Evolutionary conservation across 495 filamentous ascomycete species (phyloP), one percentile per base, ranked within the genome.

Genomic region (Cairneyella variabilis): DNA sequence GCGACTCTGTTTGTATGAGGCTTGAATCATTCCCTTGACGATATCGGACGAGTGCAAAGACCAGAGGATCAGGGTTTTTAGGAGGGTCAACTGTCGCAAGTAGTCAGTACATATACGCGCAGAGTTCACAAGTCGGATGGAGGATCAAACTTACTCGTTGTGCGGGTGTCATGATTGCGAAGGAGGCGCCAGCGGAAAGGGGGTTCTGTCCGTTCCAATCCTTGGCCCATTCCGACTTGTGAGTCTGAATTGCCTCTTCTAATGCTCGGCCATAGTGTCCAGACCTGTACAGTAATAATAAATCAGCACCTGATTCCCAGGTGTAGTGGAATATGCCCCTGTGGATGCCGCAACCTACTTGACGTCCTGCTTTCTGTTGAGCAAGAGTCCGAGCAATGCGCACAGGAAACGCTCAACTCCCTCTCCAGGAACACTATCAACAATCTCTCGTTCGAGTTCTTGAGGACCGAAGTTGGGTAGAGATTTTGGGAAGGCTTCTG

Each of bases 341-440:
- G 57, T 16, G 7, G 44, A 27, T 25, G 36, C 17, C 38, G 18
- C 10, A 39, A 76, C 90, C 71, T 82, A 98, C 93, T 97, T 95
- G 62, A 97, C 87, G 74, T 93, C 88, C 64, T 98, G 96, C 77
- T 97, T 97, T 62, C 93, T 83, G 64, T 98, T 98, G 57, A 97
- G 76, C 48, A 96, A 79, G 64, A 97, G 74, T 25, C 89, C 82
- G 18, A 98, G 69, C 39, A 98, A 72, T 60, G 90, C 89, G 76
- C 95, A 97, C 27, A 98, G 73, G 39, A 98, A 80, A 61, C 83
- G 77, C 71, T 97, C 92, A 27, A 91, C 84, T 59, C 87, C 83
- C 64, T 93, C 85, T 56, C 88, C 87, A 11, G 93, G 95, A 12
- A 83, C 66, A 26, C 75, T 61, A 59, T 95, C 89, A 41, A 82